phyloP scores from a whole-genome alignment of 805 yeast genomes.

The Cyberlindnera suaveolens region DNA sequence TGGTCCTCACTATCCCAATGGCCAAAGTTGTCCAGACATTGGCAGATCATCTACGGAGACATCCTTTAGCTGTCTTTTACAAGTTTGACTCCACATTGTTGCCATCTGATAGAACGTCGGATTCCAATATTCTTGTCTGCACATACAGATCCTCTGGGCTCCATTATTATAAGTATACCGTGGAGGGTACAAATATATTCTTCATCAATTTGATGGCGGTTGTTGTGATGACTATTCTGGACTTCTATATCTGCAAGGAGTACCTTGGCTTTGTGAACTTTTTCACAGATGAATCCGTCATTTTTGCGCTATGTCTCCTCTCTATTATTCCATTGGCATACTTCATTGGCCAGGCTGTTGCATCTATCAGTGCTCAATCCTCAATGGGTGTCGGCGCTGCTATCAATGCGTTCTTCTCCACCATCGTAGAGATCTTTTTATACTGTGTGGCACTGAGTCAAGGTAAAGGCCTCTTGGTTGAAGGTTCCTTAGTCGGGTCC shows the following conservation, averaged over 20 bases:
- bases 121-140: slow-evolving; percentile 66
- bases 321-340: slow-evolving; percentile 93
- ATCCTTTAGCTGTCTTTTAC: slow-evolving; percentile 84
- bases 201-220: slow-evolving; percentile 77
- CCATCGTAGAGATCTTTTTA: slow-evolving; percentile 86
- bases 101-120: slow-evolving; percentile 19
- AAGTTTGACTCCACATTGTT: slow-evolving; percentile 40
- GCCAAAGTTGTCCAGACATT: slow-evolving; percentile 67
- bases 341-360: slow-evolving; percentile 98
- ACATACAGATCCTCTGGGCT: slow-evolving; percentile 89
- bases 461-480: slow-evolving; percentile 82
- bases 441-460: slow-evolving; percentile 89
- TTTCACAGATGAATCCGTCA: slow-evolving; percentile 51
- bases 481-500: slow-evolving; percentile 93
- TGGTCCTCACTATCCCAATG: slow-evolving; percentile 91
- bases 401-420: slow-evolving; percentile 94
- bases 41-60: slow-evolving; percentile 74
- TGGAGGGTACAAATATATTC: slow-evolving; percentile 92
- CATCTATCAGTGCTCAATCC: slow-evolving; percentile 95
- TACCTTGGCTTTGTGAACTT: slow-evolving; percentile 27
- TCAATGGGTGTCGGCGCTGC: slow-evolving; percentile 99
- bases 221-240: slow-evolving; percentile 77
- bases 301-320: slow-evolving; percentile 70
- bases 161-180: slow-evolving; percentile 93
- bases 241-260: slow-evolving; percentile 59